Base-by-base conservation (phyloP, 2,329 filamentous ascomycete species). In the Blastomyces percursus region DNA sequence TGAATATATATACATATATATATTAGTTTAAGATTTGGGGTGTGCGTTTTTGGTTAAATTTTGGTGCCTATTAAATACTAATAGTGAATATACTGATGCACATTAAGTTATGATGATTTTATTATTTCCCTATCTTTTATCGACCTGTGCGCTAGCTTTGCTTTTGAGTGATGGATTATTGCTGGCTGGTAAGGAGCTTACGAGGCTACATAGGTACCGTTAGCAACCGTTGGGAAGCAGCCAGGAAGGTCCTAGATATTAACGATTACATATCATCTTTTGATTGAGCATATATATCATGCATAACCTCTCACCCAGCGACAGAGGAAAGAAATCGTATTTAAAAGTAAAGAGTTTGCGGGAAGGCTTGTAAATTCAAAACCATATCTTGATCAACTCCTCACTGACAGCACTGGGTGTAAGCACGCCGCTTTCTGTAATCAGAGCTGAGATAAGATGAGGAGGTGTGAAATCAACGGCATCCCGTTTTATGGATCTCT, bases 401-500 rank as follows among this genome's bases (percentile, higher is more conserved):
- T 87, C 84, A 63, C 84, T 86, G 46, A 87, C 84, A 8, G 84
- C 84, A 67, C 83, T 85, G 0, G 84, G 84, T 7, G 84, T 82
- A 64, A 86, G 73, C 2, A 86, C 83, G 61, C 85, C 85, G 40
- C 80, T 82, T 69, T 87, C 85, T 3, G 84, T 87, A 67, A 87
- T 85, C 67, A 87, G 79, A 2, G 83, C 84, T 1, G 82, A 84
- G 63, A 87, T 86, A 59, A 86, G 71, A 66, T 84, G 78, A 7
- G 85, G 84, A 8, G 84, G 84, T 66, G 78, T 80, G 64, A 78
- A 80, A 64, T 81, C 79, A 19, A 80, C 78, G 30, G 73, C 75
- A 9, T 66, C 62, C 21, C 61, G 61, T 50, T 61, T 66, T 38
- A 50, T 48, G 9, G 61, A 32, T 16, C 11, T 59, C 56, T 42